Conservation (phyloP, 345 rosid species). For the Eucalyptus curtisii region DNA sequence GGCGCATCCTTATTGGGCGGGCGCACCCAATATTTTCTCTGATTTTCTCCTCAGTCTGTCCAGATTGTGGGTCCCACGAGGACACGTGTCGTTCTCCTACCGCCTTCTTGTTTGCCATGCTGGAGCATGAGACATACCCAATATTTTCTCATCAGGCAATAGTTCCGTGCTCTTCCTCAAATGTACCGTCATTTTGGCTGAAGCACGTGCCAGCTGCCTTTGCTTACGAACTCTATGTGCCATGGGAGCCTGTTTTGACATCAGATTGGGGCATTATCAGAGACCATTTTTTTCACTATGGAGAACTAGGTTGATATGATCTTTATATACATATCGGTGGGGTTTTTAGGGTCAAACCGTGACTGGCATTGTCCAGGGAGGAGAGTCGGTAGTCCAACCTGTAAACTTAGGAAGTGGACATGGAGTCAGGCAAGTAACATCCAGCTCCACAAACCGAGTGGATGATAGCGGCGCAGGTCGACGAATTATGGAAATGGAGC, state of each 20-base stretch:
- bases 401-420: neutral
- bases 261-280: neutral
- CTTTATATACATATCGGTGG: neutral
- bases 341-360: neutral
- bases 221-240: neutral
- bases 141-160: too few relatives aligned
- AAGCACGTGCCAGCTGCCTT: neutral
- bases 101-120: too few relatives aligned
- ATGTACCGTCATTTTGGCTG: neutral
- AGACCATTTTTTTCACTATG: neutral
- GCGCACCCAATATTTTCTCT: too few relatives aligned
- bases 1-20: too few relatives aligned
- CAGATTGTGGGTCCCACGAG: too few relatives aligned
- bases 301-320: neutral
- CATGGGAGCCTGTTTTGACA: neutral
- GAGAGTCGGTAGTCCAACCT: neutral
- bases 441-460: neutral
- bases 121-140: too few relatives aligned
- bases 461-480: neutral
- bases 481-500: neutral
- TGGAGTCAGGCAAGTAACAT: neutral
- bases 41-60: too few relatives aligned
- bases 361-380: neutral
- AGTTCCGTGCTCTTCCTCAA: neutral
- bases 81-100: too few relatives aligned